Percentiles rank a stretch among this genome's conserved stretches.
phyloP scores from a whole-genome alignment of 192 early-diverging fungal genomes.

The Coemansia javaensis region DNA sequence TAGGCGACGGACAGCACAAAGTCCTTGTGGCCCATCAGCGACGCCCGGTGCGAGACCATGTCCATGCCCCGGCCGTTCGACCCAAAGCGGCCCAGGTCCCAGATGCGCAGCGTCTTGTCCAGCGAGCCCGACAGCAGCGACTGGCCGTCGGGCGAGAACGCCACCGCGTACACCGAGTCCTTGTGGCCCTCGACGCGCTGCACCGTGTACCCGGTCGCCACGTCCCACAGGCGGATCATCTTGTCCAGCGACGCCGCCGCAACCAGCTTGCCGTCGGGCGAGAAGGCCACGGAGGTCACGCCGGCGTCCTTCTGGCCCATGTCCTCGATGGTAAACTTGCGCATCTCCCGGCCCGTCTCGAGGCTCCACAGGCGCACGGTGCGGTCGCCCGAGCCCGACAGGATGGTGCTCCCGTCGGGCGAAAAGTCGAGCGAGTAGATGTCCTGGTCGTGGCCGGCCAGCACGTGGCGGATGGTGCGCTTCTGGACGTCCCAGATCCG shows the following conservation, averaged over 20 bases:
- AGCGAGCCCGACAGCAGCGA: slow-evolving; percentile 86
- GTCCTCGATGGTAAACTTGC: slow-evolving; percentile 75
- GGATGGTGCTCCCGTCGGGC: slow-evolving; percentile 81
- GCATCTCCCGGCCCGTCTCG: slow-evolving; percentile 65
- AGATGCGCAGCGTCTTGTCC: slow-evolving; percentile 87
- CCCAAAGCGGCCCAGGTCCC: slow-evolving; percentile 68
- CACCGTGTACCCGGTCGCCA: slow-evolving; percentile 58
- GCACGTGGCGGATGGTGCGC: slow-evolving; percentile 58
- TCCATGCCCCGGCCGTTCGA: slow-evolving; percentile 18
- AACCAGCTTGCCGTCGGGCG: slow-evolving; percentile 80
- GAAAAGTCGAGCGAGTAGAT: slow-evolving; percentile 96
- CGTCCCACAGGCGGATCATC: slow-evolving; percentile 91
- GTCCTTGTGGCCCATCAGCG: slow-evolving; percentile 72
- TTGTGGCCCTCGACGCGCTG: slow-evolving; percentile 93
- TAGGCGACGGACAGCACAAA: slow-evolving; percentile 95
- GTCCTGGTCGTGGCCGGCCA: slow-evolving; percentile 90
- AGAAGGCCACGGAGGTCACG: slow-evolving; percentile 92
- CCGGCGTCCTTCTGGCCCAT: slow-evolving; percentile 81
- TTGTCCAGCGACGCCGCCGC: slow-evolving; percentile 89
- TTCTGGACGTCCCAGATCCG: slow-evolving; percentile 72
- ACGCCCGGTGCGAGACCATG: slow-evolving; percentile 34
- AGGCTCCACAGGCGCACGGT: slow-evolving; percentile 87
- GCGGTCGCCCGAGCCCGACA: slow-evolving; percentile 83
- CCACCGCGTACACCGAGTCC: slow-evolving; percentile 93
- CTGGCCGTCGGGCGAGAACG: slow-evolving; percentile 89